Evolutionary conservation across 371 early-diverging fungal genomes (phyloP).

Genomic region (Mortierella sp.): DNA sequence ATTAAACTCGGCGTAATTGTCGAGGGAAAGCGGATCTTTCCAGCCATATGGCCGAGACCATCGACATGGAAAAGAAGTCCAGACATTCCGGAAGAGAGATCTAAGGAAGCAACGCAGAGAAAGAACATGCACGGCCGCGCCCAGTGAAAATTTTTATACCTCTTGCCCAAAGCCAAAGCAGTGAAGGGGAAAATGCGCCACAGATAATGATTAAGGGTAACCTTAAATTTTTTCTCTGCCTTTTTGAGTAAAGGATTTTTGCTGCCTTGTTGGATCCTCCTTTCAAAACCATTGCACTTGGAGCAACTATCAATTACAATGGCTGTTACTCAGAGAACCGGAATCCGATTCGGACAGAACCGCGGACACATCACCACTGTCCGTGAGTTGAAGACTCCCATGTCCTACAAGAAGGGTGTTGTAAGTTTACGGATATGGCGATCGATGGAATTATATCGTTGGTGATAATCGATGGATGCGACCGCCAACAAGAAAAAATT

Average conservation of each 20-base stretch:
- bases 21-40: slow-evolving; percentile 28
- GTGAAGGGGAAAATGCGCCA: not conserved
- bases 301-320: slow-evolving; percentile 59
- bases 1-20: slow-evolving; percentile 58
- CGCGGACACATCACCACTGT: slow-evolving; percentile 87
- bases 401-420: slow-evolving; percentile 90
- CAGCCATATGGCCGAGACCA: not conserved
- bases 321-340: slow-evolving; percentile 73
- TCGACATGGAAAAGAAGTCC: not conserved
- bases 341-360: slow-evolving; percentile 83
- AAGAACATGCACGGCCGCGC: slow-evolving; percentile 16
- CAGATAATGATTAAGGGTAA: slow-evolving; percentile 9
- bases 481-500: not conserved
- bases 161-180: too few species aligned
- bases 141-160: slow-evolving; percentile 25
- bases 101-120: slow-evolving; percentile 55
- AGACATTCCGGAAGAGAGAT: slow-evolving; percentile 35
- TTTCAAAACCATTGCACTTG: slow-evolving; percentile 34
- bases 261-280: slow-evolving; percentile 21
- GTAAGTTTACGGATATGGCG: slow-evolving; percentile 51
- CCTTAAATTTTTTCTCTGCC: not conserved
- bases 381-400: slow-evolving; percentile 84
- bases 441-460: slow-evolving; percentile 3
- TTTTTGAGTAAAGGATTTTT: slow-evolving; percentile 8
- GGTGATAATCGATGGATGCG: slow-evolving; percentile 1